phyloP scores from a whole-genome alignment of 164 flowering plant genomes.

The Euptelea pleiosperma region DNA sequence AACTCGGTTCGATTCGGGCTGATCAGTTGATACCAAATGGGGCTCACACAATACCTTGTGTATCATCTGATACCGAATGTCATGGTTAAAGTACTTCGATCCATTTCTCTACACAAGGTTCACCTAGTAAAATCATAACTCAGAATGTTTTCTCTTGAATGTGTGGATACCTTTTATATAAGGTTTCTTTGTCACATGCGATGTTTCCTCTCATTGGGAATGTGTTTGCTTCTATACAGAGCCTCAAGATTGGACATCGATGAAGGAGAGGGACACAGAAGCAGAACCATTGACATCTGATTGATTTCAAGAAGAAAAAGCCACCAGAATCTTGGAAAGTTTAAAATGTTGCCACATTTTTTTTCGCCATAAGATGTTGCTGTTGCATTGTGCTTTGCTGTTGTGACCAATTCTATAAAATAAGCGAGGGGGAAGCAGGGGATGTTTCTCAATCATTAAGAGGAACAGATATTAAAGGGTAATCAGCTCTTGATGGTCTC shows the following conservation, averaged over 20 bases:
- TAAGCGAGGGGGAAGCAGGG: slow-evolving; percentile 6
- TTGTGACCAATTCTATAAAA: slow-evolving; percentile 1
- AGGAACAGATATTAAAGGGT: neutral
- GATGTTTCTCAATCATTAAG: neutral
- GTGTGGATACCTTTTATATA: neutral
- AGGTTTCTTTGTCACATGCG: neutral
- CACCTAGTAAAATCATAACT: too few species aligned
- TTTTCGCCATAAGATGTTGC: too few species aligned
- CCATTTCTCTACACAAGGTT: too few species aligned
- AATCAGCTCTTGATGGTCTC: slow-evolving; percentile 1
- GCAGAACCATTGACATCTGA: slow-evolving; percentile 52
- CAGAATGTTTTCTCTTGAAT: too few species aligned
- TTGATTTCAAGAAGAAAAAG: slow-evolving; percentile 2
- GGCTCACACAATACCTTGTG: too few species aligned
- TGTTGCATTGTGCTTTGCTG: too few species aligned
- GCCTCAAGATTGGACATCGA: slow-evolving; percentile 50
- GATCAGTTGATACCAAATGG: too few species aligned
- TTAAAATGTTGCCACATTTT: neutral
- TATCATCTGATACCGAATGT: too few species aligned
- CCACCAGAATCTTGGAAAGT: neutral
- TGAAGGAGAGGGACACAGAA: slow-evolving; percentile 56
- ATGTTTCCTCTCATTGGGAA: neutral
- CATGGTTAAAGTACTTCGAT: too few species aligned
- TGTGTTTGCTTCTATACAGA: slow-evolving; percentile 34
- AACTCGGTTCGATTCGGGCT: too few species aligned